Conservation (phyloP, 148 eudicot species). For the Vaccinium myrtillus region DNA sequence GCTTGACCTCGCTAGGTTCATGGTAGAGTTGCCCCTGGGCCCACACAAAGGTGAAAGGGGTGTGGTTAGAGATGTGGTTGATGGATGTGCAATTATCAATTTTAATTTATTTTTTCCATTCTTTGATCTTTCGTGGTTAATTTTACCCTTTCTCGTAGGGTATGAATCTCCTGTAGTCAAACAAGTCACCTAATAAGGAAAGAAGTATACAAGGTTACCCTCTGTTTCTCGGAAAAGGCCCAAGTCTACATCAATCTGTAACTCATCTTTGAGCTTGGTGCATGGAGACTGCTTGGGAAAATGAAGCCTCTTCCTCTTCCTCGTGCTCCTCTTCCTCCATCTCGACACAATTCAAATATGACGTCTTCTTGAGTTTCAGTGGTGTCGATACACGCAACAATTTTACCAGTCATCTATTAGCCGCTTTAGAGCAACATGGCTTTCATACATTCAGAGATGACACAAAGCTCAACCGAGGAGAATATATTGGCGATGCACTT, state of each 20-base stretch:
- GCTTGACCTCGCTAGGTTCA: no score
- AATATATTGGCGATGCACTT: not conserved
- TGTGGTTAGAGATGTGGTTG: no score
- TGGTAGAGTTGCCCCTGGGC: no score
- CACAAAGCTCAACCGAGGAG: not conserved
- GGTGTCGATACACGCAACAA: not conserved
- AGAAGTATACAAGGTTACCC: not conserved
- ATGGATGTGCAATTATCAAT: no score
- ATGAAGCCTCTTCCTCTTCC: not conserved
- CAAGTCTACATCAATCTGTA: not conserved
- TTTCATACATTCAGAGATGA: not conserved
- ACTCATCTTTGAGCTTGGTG: not conserved
- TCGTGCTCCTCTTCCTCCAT: not conserved
- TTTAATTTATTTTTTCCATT: no score
- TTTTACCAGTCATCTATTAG: conserved; percentile 1
- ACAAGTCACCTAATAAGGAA: not conserved
- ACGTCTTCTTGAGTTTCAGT: conserved; percentile 5
- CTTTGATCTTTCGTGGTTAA: no score
- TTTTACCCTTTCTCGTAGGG: not conserved
- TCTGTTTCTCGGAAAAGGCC: not conserved
- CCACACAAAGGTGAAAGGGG: no score
- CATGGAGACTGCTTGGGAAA: not conserved
- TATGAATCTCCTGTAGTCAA: not conserved
- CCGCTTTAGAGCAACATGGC: not conserved
- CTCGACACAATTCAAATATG: not conserved